These are phyloP conservation scores for Coelastrella sp. DNA, from an alignment of 139 green algal genomes.

Conservation along the genomic window DNA sequence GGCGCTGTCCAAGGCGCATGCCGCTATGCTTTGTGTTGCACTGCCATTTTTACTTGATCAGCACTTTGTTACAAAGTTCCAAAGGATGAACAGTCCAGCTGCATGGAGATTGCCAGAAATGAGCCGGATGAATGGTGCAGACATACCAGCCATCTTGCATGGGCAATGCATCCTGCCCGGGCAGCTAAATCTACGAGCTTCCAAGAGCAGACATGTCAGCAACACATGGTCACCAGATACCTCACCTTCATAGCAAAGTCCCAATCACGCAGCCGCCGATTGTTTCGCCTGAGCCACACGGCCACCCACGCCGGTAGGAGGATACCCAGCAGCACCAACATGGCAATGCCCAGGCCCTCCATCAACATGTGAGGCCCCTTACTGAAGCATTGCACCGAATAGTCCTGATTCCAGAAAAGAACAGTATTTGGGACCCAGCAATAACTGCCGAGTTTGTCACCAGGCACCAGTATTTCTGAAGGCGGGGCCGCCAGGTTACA, in stretches of 20 bases:
- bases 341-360: background rate
- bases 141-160: no score
- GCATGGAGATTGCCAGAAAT: no score
- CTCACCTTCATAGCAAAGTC: constrained; percentile 14
- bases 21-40: no score
- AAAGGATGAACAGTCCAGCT: no score
- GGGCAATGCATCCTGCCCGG: background rate
- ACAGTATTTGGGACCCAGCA: background rate
- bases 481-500: no score
- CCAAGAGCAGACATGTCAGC: background rate
- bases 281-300: constrained; percentile 10
- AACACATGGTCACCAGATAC: background rate
- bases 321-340: constrained; percentile 27
- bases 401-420: background rate
- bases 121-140: no score
- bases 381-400: constrained; percentile 1
- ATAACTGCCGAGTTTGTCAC: no score
- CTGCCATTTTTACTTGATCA: no score
- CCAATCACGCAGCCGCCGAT: background rate
- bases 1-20: no score
- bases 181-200: background rate
- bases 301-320: background rate
- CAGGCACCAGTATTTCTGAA: no score
- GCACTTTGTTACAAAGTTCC: no score
- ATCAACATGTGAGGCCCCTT: background rate